Conservation (phyloP, 164 flowering plant species). For the Vitis amurensis region DNA sequence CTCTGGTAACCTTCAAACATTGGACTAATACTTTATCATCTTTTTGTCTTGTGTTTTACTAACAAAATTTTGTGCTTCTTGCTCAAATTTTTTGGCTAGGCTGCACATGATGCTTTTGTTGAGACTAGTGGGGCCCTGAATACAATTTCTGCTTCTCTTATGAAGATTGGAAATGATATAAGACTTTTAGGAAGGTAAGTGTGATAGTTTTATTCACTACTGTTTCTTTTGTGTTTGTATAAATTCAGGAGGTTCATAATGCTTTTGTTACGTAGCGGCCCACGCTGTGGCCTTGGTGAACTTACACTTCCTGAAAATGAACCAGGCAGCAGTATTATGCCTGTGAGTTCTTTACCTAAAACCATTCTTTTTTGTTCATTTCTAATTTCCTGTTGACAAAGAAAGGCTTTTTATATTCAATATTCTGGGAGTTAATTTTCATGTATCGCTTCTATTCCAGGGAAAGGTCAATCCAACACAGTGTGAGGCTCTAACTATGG, state of each 20-base stretch:
- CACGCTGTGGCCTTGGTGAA: slow-evolving; percentile 98
- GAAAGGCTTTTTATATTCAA: no score
- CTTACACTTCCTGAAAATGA: slow-evolving; percentile 98
- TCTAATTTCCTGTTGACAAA: background rate
- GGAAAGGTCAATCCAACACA: slow-evolving; percentile 99
- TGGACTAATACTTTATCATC: no score
- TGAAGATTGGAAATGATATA: slow-evolving; percentile 95
- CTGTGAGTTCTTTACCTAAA: slow-evolving; percentile 44
- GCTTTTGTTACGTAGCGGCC: slow-evolving; percentile 65
- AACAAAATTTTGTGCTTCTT: background rate
- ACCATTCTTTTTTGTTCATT: background rate
- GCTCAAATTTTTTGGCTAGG: slow-evolving; percentile 39
- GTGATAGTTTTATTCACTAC: background rate
- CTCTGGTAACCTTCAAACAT: slow-evolving; percentile 57
- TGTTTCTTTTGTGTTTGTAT: background rate
- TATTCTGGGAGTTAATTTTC: background rate
- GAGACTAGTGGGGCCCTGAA: slow-evolving; percentile 95
- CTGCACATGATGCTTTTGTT: slow-evolving; percentile 98
- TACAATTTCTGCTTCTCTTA: slow-evolving; percentile 82
- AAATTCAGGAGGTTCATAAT: slow-evolving; percentile 2
- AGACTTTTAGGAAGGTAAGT: slow-evolving; percentile 89
- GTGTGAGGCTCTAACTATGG: slow-evolving; percentile 99
- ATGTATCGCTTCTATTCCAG: slow-evolving; percentile 40
- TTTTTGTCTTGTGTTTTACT: no score
- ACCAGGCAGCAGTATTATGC: slow-evolving; percentile 99